These are phyloP conservation scores for Pyrrhoderma lamaoense DNA, from an alignment of 1,284 basidiomycete species.

Conservation along the genomic window DNA sequence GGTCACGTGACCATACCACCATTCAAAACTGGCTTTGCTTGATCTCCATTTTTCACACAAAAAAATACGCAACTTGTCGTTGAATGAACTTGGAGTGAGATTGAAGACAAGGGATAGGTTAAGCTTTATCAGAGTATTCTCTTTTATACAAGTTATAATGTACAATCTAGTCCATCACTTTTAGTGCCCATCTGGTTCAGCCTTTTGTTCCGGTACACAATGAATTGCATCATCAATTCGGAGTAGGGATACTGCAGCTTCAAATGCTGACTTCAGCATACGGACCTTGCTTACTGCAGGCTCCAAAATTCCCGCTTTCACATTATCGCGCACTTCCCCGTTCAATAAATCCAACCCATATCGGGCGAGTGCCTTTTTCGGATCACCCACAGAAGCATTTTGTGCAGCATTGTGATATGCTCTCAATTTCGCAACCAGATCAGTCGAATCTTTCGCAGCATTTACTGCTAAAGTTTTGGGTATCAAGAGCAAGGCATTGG, in stretches of 20 bases:
- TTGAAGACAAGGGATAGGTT: no score
- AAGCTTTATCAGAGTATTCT: no score
- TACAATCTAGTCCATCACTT: neutral
- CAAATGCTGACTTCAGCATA: slow-evolving; percentile 93
- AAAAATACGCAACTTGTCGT: no score
- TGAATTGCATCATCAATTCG: slow-evolving; percentile 95
- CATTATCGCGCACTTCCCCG: slow-evolving; percentile 93
- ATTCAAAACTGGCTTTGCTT: no score
- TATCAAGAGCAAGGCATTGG: slow-evolving; percentile 86
- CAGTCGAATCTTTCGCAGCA: slow-evolving; percentile 97
- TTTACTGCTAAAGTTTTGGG: slow-evolving; percentile 97
- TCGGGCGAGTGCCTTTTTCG: slow-evolving; percentile 90
- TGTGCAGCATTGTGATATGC: slow-evolving; percentile 98
- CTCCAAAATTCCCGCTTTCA: slow-evolving; percentile 89
- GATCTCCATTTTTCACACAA: no score
- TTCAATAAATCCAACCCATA: slow-evolving; percentile 95
- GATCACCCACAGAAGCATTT: slow-evolving; percentile 82
- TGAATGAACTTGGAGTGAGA: no score
- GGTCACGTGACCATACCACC: neutral
- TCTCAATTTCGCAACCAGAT: slow-evolving; percentile 93
- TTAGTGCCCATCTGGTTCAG: slow-evolving; percentile 59
- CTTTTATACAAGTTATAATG: no score
- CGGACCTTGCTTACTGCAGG: slow-evolving; percentile 97
- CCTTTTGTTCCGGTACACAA: slow-evolving; percentile 75
- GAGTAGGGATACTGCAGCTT: slow-evolving; percentile 91